phyloP scores from a whole-genome alignment of 768 basidiomycete species.

The Cyathus striatus region DNA sequence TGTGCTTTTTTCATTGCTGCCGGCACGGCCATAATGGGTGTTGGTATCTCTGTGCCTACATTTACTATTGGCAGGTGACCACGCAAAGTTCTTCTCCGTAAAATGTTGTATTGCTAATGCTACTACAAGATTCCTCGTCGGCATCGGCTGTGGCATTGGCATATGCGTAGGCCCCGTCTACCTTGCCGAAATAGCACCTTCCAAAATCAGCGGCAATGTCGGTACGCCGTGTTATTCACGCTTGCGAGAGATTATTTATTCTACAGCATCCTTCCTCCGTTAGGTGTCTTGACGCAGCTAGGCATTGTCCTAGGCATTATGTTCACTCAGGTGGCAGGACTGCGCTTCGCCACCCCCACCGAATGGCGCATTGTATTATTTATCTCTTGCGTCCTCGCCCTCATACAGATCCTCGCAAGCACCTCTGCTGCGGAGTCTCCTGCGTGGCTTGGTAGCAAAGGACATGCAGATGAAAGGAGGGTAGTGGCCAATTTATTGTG shows the following conservation, averaged over 20 bases:
- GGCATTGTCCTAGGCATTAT: constrained; percentile 85
- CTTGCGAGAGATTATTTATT: background rate
- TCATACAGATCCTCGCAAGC: constrained; percentile 52
- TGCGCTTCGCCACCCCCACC: constrained; percentile 62
- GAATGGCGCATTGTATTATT: constrained; percentile 71
- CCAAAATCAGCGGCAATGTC: constrained; percentile 66
- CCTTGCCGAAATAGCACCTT: constrained; percentile 81
- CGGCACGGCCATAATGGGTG: constrained; percentile 63
- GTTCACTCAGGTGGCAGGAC: constrained; percentile 75
- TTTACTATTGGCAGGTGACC: constrained; percentile 70
- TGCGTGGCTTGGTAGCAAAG: constrained; percentile 52
- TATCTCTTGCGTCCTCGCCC: constrained; percentile 51
- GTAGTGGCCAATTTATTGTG: constrained; percentile 47
- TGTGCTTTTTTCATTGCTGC: constrained; percentile 50
- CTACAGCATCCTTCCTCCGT: no score
- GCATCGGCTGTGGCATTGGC: constrained; percentile 69
- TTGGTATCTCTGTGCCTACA: constrained; percentile 49
- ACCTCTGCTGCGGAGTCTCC: constrained; percentile 66
- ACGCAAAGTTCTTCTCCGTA: no score
- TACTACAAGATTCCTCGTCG: constrained; percentile 49
- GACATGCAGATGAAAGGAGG: constrained; percentile 45
- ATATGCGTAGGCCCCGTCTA: constrained; percentile 81
- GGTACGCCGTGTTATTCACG: constrained; percentile 35
- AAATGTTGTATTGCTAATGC: no score
- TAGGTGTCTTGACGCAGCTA: constrained; percentile 78